phyloP scores from a whole-genome alignment of 352 stramenopile genomes.

The Pythium volutum region DNA sequence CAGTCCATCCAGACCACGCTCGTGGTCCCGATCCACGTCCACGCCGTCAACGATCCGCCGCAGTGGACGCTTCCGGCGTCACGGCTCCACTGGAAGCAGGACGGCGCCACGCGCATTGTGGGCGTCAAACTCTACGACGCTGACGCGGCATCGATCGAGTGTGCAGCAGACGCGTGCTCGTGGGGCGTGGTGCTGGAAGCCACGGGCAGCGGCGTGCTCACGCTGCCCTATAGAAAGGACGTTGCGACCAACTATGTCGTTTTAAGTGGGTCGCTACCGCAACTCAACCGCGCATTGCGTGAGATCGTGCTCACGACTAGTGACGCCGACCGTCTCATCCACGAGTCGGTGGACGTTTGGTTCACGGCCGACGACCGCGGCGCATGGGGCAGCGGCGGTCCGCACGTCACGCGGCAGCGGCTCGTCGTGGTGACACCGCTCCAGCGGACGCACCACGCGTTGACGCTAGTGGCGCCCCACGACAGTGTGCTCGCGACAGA shows the following conservation, averaged over 20 bases:
- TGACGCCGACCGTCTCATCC: slow-evolving; percentile 15
- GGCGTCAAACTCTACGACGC: slow-evolving; percentile 50
- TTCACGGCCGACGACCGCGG: slow-evolving; percentile 59
- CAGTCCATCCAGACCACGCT: slow-evolving; percentile 27
- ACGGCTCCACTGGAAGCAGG: slow-evolving; percentile 1
- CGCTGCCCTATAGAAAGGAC: too few species aligned
- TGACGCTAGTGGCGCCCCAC: slow-evolving; percentile 19
- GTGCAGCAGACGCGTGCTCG: slow-evolving; percentile 23
- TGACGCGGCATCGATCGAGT: slow-evolving; percentile 31
- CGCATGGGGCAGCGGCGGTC: slow-evolving; percentile 43
- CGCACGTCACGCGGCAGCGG: slow-evolving; percentile 35
- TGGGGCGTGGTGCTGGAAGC: slow-evolving; percentile 59
- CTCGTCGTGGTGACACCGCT: slow-evolving; percentile 35
- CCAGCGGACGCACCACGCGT: slow-evolving; percentile 26
- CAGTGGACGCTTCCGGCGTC: slow-evolving; percentile 40
- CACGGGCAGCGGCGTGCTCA: slow-evolving; percentile 23
- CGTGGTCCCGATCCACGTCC: slow-evolving; percentile 33
- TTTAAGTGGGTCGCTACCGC: slow-evolving; percentile 29
- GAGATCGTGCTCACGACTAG: slow-evolving; percentile 49
- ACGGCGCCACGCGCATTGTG: slow-evolving; percentile 27
- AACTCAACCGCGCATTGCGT: slow-evolving; percentile 42
- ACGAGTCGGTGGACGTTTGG: slow-evolving; percentile 35
- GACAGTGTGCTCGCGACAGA: slow-evolving; percentile 30
- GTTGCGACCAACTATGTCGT: slow-evolving; percentile 31
- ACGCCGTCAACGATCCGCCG: slow-evolving; percentile 57